These are phyloP conservation scores for Globisporangium recalcitrans DNA, from an alignment of 352 stramenopile species.

Conservation along the genomic window DNA sequence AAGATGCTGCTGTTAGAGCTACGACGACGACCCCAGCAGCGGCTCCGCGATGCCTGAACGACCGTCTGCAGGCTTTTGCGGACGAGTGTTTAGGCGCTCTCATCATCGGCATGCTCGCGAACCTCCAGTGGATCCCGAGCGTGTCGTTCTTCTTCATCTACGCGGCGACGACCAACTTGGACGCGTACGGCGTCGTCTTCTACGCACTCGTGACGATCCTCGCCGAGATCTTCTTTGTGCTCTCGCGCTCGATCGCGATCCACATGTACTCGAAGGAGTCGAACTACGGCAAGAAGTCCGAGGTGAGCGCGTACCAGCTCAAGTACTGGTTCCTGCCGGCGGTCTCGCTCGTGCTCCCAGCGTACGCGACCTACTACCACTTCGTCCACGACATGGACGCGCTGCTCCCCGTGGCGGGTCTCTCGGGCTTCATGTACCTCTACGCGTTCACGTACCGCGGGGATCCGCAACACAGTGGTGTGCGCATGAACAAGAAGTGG, in stretches of 20 bases:
- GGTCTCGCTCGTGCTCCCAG: constrained; percentile 34
- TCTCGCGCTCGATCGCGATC: constrained; percentile 48
- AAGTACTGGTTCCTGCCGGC: constrained; percentile 55
- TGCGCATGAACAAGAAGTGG: constrained; percentile 42
- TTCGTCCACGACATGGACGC: constrained; percentile 44
- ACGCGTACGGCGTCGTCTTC: constrained; percentile 24
- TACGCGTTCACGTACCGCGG: constrained; percentile 68
- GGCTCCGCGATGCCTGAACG: constrained; percentile 19
- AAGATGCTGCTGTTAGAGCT: constrained; percentile 1
- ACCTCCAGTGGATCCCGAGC: constrained; percentile 63
- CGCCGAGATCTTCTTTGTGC: constrained; percentile 51
- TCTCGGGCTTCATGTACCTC: constrained; percentile 53
- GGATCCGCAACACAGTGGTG: constrained; percentile 55
- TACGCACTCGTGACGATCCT: constrained; percentile 34
- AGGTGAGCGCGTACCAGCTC: constrained; percentile 43
- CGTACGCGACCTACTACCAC: constrained; percentile 41
- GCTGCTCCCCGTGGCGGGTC: constrained; percentile 30
- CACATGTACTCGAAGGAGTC: constrained; percentile 63
- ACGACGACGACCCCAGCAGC: constrained; percentile 1
- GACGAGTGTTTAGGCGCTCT: constrained; percentile 53
- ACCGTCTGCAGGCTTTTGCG: constrained; percentile 35
- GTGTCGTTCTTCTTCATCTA: constrained; percentile 52
- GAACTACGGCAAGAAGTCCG: constrained; percentile 31
- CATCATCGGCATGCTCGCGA: constrained; percentile 44
- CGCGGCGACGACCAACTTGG: constrained; percentile 39